Percentiles rank a stretch among this genome's conserved stretches.
phyloP scores from a whole-genome alignment of 257 asterid species.

The Ophiorrhiza pumila region DNA sequence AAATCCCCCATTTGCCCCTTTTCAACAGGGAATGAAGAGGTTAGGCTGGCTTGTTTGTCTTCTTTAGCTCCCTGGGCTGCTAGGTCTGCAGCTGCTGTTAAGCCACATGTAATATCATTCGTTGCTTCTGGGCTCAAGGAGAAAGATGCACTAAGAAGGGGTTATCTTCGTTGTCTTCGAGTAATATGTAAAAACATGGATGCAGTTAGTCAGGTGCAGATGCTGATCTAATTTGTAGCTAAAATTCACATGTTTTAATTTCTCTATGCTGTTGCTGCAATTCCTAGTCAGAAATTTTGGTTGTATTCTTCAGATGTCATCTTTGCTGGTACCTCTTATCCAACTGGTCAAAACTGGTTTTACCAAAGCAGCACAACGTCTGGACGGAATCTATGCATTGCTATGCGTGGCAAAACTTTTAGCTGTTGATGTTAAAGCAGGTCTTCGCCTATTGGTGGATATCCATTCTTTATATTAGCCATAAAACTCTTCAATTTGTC shows the following conservation, averaged over 20 bases:
- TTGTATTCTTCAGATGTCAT: constrained; percentile 53
- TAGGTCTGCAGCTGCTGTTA: constrained; percentile 66
- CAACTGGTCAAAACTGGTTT: constrained; percentile 94
- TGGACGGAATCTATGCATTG: constrained; percentile 94
- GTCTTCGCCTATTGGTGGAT: constrained; percentile 31
- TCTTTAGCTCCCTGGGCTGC: constrained; percentile 80
- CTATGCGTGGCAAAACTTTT: constrained; percentile 70
- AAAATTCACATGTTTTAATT: background rate
- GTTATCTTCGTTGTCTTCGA: constrained; percentile 81
- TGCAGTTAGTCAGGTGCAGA: constrained; percentile 59
- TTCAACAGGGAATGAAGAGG: constrained; percentile 90
- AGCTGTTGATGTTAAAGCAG: constrained; percentile 90
- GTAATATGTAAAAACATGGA: constrained; percentile 65
- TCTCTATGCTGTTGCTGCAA: constrained; percentile 11
- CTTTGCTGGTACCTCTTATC: constrained; percentile 75
- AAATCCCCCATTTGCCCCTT: constrained; percentile 1
- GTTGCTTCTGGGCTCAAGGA: constrained; percentile 80
- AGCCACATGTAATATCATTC: constrained; percentile 53
- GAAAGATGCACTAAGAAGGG: constrained; percentile 87
- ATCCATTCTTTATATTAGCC: background rate
- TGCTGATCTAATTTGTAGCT: background rate
- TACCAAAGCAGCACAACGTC: constrained; percentile 83
- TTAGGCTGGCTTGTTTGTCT: constrained; percentile 73
- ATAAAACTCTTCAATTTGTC: background rate
- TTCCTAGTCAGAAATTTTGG: constrained; percentile 15